Evolutionary conservation across 2,329 filamentous ascomycete genomes (phyloP), one percentile per base, ranked within the genome.

Genomic region (Fusarium sulawesiense): DNA sequence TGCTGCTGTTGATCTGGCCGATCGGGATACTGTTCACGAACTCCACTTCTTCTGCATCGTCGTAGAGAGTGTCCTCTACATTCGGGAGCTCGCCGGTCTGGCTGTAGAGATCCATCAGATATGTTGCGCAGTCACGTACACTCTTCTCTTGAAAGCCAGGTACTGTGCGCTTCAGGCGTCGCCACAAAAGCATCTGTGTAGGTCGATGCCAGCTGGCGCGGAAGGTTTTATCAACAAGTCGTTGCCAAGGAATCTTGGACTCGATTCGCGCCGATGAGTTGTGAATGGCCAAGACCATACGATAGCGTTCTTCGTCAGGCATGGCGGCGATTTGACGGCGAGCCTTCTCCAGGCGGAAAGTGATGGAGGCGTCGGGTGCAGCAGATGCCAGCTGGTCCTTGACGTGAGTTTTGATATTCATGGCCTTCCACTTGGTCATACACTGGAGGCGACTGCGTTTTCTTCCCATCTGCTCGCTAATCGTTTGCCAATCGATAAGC

Each of bases 391-490:
- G 68, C 60, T 78, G 78, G 53, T 80, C 79, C 27, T 75, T 77
- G 20, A 76, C 76, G 9, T 76, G 63, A 4, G 76, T 75, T 47
- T 80, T 79, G 50, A 80, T 70, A 55, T 82, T 79, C 75, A 83
- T 76, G 10, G 79, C 69, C 63, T 86, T 87, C 89, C 90, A 93
- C 75, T 94, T 93, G 27, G 84, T 83, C 27, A 85, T 83, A 75
- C 91, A 93, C 76, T 93, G 91, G 25, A 92, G 83, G 5, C 89
- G 86, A 65, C 86, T 91, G 46, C 92, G 84, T 11, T 83, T 88
- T 49, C 83, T 82, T 16, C 81, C 83, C 87, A 94, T 89, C 56
- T 84, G 83, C 63, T 87, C 80, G 70, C 89, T 90, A 25, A 94
- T 87, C 11, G 82, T 77, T 51, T 86, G 82, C 91, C 91, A 94